These are phyloP conservation scores for Herpotrichia juniperi DNA, from an alignment of 2,329 filamentous ascomycete species.

Conservation along the genomic window DNA sequence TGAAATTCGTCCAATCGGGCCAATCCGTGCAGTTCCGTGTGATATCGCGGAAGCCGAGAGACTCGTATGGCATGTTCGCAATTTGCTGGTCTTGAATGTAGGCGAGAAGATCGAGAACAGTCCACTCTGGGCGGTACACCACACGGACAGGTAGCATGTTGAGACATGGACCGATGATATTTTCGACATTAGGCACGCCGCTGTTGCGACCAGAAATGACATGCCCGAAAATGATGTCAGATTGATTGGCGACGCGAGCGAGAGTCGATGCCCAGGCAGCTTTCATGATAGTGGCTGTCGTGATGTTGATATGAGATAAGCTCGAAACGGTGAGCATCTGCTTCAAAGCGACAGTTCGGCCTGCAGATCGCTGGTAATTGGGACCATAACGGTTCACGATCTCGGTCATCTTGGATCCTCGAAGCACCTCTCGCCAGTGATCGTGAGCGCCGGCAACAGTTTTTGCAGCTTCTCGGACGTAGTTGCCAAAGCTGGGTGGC, in stretches of 20 bases:
- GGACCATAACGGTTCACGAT: slow-evolving; percentile 40
- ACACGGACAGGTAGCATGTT: slow-evolving; percentile 53
- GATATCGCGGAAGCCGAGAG: slow-evolving; percentile 41
- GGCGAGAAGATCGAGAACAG: slow-evolving; percentile 46
- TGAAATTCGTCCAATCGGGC: slow-evolving; percentile 45
- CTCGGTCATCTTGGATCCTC: slow-evolving; percentile 42
- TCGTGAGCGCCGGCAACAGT: slow-evolving; percentile 34
- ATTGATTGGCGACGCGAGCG: slow-evolving; percentile 41
- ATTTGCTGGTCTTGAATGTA: slow-evolving; percentile 53
- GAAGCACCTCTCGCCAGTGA: slow-evolving; percentile 38
- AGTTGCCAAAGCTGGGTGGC: slow-evolving; percentile 38
- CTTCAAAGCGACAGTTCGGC: slow-evolving; percentile 34
- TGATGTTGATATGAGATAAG: slow-evolving; percentile 39
- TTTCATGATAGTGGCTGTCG: slow-evolving; percentile 52
- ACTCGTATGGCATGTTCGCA: slow-evolving; percentile 44
- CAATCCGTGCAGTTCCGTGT: slow-evolving; percentile 43
- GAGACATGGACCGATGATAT: slow-evolving; percentile 49
- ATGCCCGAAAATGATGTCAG: slow-evolving; percentile 52
- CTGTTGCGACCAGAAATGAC: slow-evolving; percentile 50
- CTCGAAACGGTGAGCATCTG: slow-evolving; percentile 26
- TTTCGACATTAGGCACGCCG: slow-evolving; percentile 42
- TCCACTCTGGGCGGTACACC: slow-evolving; percentile 38
- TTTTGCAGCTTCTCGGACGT: slow-evolving; percentile 35
- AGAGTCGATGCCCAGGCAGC: slow-evolving; percentile 54
- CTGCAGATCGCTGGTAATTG: slow-evolving; percentile 38